These are phyloP conservation scores for Talaromyces piceae DNA, from an alignment of 2,329 filamentous ascomycete genomes.

Conservation along the genomic window DNA sequence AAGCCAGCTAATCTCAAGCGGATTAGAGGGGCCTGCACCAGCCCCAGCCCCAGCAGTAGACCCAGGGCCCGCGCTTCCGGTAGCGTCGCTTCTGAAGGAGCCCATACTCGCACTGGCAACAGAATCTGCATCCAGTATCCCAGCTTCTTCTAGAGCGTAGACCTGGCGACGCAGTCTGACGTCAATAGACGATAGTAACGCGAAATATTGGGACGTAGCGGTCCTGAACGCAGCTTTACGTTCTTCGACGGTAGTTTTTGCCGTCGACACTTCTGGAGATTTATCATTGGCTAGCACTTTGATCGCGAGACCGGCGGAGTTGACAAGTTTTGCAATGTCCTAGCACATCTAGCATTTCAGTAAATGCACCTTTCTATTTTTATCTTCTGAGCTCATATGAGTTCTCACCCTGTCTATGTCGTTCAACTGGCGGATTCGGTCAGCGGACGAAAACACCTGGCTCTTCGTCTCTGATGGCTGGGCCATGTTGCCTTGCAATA, in stretches of 20 bases:
- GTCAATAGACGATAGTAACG: slow-evolving; percentile 64
- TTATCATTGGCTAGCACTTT: slow-evolving; percentile 53
- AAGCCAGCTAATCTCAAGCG: slow-evolving; percentile 77
- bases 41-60: slow-evolving; percentile 15
- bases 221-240: slow-evolving; percentile 54
- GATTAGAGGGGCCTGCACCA: slow-evolving; percentile 40
- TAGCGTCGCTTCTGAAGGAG: slow-evolving; percentile 7
- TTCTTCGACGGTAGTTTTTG: slow-evolving; percentile 43
- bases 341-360: slow-evolving; percentile 22
- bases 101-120: slow-evolving; percentile 22
- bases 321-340: slow-evolving; percentile 49
- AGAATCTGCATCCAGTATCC: slow-evolving; percentile 56
- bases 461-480: slow-evolving; percentile 9
- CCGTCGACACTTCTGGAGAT: slow-evolving; percentile 21
- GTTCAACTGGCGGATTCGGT: slow-evolving; percentile 73
- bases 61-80: background rate
- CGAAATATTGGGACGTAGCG: slow-evolving; percentile 56
- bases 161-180: slow-evolving; percentile 69
- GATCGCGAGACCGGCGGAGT: slow-evolving; percentile 55
- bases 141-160: slow-evolving; percentile 72
- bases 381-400: background rate
- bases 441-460: slow-evolving; percentile 57
- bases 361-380: background rate
- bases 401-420: slow-evolving; percentile 61
- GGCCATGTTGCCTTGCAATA: background rate